Base-by-base conservation (phyloP, 1,284 basidiomycete genomes). In the Sanghuangporus baumii region DNA sequence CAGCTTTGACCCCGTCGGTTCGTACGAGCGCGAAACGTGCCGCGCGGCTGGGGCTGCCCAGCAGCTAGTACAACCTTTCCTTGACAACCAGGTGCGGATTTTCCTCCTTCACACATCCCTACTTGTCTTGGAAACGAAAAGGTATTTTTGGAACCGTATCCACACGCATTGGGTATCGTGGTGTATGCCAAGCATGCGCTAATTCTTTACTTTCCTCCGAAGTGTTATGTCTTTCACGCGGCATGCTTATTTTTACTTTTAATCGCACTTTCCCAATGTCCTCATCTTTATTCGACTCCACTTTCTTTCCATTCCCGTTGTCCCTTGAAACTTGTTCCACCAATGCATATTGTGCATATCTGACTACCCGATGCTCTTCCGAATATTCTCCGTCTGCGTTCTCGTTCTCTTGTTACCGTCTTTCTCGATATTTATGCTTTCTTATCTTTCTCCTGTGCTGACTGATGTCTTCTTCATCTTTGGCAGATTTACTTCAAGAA, bases 401-500 rank as follows among this genome's bases (percentile, higher is more conserved):
- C 2, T 34, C 43, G 8, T 18, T 18, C 2, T 34, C 38, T 41
- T 57, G 2, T 62, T 43, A 20, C 64, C 55, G 20, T 18, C 23
- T 41, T 36, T 50, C 14, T 46, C 14, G 37, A 16, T 8, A 14
- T 41, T 2, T 54, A 14, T 34, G 7, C 34, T n/a, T 41, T 12
- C 12, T 12, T 12, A 43, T 47, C 43, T 34, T 47, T 46, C n/a
- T 18, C 6, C 26, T 34, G 48, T 58, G 14, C 54, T 41, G 37
- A 50, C 67, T 55, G 66, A 56, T 20, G 41, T 16, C 37, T n/a
- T 16, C 37, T n/a, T 26, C 20, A n/a, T 46, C 7, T 12, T 14
- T 57, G 23, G n/a, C 1, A 97, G 94, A 93, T 97, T 71, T 96
- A 96, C 82, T 96, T 94, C 81, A 94, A 93, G 84, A 98, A 98